These are phyloP conservation scores for Beverwykella pulmonaria DNA, from an alignment of 495 filamentous ascomycete species.

Conservation along the genomic window DNA sequence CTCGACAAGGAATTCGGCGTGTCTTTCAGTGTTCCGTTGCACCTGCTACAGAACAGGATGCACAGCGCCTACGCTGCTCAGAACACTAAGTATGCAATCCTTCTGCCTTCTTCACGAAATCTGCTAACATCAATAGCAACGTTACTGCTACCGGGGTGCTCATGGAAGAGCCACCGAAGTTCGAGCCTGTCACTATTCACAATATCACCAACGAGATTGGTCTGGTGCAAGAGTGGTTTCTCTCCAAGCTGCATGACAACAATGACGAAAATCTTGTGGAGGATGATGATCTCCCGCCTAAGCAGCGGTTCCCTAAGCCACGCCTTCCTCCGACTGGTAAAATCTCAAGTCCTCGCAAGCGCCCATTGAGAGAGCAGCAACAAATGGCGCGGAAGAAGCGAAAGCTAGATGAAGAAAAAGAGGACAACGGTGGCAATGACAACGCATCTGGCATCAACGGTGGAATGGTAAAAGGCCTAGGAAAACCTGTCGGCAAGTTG, in stretches of 20 bases:
- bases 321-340: constrained; percentile 92
- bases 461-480: constrained; percentile 14
- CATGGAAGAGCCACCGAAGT: constrained; percentile 70
- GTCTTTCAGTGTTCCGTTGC: constrained; percentile 85
- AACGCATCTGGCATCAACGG: constrained; percentile 26
- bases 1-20: constrained; percentile 87
- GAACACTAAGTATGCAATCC: constrained; percentile 60
- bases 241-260: constrained; percentile 79
- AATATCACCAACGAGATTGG: constrained; percentile 79
- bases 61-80: constrained; percentile 76
- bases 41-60: constrained; percentile 90
- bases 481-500: constrained; percentile 43
- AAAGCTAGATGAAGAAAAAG: constrained; percentile 45
- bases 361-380: constrained; percentile 75
- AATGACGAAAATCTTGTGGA: constrained; percentile 82
- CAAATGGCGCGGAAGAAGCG: constrained; percentile 72
- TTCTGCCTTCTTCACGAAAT: constrained; percentile 27
- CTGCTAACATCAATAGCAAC: constrained; percentile 44
- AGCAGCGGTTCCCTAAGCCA: constrained; percentile 90
- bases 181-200: constrained; percentile 78
- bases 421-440: constrained; percentile 25
- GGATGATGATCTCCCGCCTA: constrained; percentile 90
- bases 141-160: constrained; percentile 56
- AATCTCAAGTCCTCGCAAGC: constrained; percentile 87
- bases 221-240: constrained; percentile 86